Conservation (phyloP, 805 yeast genomes). For the Candida odintsovae region DNA sequence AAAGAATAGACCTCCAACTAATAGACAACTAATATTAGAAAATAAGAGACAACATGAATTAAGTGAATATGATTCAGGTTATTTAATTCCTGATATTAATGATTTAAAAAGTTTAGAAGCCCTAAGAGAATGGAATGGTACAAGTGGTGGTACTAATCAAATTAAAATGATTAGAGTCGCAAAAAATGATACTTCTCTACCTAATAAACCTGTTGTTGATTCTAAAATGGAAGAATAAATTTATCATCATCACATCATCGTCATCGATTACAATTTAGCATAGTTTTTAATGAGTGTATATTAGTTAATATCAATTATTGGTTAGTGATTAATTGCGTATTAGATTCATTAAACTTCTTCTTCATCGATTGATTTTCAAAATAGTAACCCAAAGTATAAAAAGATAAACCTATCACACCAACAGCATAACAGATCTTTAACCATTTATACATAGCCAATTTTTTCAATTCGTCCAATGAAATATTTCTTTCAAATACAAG, state of each 20-base stretch:
- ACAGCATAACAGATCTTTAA: slow-evolving; percentile 1
- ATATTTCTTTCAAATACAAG: slow-evolving; percentile 35
- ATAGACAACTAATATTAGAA: slow-evolving; percentile 63
- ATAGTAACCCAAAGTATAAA: neutral
- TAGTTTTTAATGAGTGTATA: neutral
- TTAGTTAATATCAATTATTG: neutral
- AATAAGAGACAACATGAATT: slow-evolving; percentile 55
- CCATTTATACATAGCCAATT: slow-evolving; percentile 3
- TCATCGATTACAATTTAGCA: neutral
- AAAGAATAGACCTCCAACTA: slow-evolving; percentile 81
- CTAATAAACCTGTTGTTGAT: slow-evolving; percentile 3
- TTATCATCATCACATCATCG: neutral
- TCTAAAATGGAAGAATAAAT: slow-evolving; percentile 10
- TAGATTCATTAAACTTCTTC: neutral
- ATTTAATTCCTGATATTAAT: slow-evolving; percentile 64
- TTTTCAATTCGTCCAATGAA: slow-evolving; percentile 8
- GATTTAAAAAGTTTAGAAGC: slow-evolving; percentile 51
- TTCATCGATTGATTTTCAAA: slow-evolving; percentile 1
- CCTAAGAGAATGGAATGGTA: slow-evolving; percentile 75
- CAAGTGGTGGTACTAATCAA: slow-evolving; percentile 67
- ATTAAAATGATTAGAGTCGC: slow-evolving; percentile 36
- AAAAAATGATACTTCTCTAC: slow-evolving; percentile 13
- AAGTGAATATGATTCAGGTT: slow-evolving; percentile 64
- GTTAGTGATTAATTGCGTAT: neutral
- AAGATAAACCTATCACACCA: neutral